Conservation (phyloP, 306 rosid species). For the Sphenostylis stenocarpa region DNA sequence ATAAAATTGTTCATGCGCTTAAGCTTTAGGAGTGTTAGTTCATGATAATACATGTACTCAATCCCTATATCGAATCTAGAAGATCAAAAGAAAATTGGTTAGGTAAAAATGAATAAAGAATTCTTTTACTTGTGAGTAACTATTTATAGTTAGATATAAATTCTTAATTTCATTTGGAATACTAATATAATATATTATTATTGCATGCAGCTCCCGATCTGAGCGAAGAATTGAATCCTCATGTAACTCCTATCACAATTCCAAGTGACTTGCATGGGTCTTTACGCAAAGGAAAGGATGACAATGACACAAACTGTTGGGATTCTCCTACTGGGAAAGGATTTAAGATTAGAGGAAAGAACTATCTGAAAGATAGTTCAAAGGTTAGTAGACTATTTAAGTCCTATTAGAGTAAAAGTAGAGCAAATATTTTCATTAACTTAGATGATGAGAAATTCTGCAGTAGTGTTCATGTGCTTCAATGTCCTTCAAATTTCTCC, state of each 20-base stretch:
- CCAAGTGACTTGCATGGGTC: conserved; percentile 61
- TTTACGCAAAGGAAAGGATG: conserved; percentile 66
- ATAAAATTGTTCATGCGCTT: background rate
- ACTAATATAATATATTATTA: conserved; percentile 22
- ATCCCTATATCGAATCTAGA: background rate
- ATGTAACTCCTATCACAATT: conserved; percentile 49
- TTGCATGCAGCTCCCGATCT: conserved; percentile 63
- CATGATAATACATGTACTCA: background rate
- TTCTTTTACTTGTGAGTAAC: conserved; percentile 10
- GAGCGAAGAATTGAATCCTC: conserved; percentile 61
- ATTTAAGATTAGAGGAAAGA: conserved; percentile 96
- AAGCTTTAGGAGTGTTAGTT: conserved; percentile 15
- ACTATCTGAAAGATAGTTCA: conserved; percentile 76
- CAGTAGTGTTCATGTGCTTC: conserved; percentile 14
- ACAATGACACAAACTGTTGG: conserved; percentile 80
- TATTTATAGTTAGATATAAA: background rate
- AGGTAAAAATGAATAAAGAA: conserved; percentile 10
- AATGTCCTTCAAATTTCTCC: conserved; percentile 6
- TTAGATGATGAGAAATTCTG: background rate
- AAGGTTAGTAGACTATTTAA: conserved; percentile 56
- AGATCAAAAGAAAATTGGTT: background rate
- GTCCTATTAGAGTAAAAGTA: conserved; percentile 24
- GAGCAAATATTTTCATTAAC: background rate
- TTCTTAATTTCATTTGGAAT: conserved; percentile 21
- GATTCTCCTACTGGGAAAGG: conserved; percentile 71